A percentile compares a stretch with the other conserved stretches of the same genome.
These are phyloP conservation scores for Penicillium sclerotiorum DNA, from an alignment of 2,329 filamentous ascomycete species.

Conservation along the genomic window DNA sequence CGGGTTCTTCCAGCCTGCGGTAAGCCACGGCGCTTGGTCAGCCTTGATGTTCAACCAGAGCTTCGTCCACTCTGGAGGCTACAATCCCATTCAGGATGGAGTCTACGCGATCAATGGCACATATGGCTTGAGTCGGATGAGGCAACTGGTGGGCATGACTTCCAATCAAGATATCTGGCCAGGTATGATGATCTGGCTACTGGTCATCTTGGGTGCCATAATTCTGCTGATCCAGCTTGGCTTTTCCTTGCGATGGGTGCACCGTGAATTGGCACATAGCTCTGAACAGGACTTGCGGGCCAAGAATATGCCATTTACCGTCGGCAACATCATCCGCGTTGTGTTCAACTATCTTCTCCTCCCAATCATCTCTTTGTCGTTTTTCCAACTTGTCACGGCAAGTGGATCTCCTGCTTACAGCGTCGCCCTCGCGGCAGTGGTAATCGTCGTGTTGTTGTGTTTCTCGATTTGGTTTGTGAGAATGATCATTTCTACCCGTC, in stretches of 20 bases:
- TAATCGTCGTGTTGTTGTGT: slow-evolving; percentile 70
- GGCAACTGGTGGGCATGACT: slow-evolving; percentile 80
- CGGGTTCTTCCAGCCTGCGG: slow-evolving; percentile 88
- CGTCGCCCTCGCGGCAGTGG: slow-evolving; percentile 73
- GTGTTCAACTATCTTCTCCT: slow-evolving; percentile 92
- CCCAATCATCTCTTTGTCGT: slow-evolving; percentile 81
- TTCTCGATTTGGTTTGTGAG: slow-evolving; percentile 79
- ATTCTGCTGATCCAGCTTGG: slow-evolving; percentile 73
- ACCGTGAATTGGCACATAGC: slow-evolving; percentile 69
- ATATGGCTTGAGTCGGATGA: slow-evolving; percentile 77
- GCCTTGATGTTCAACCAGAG: slow-evolving; percentile 90
- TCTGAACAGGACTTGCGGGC: slow-evolving; percentile 83
- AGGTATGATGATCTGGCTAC: slow-evolving; percentile 88
- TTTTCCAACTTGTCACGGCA: slow-evolving; percentile 87
- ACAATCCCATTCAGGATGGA: slow-evolving; percentile 73
- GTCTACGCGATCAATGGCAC: slow-evolving; percentile 79
- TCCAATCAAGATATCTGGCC: slow-evolving; percentile 83
- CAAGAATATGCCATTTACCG: slow-evolving; percentile 87
- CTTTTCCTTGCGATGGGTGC: slow-evolving; percentile 76
- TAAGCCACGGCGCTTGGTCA: slow-evolving; percentile 88
- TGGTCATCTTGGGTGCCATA: slow-evolving; percentile 71
- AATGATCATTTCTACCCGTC: slow-evolving; percentile 77
- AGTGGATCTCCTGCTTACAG: slow-evolving; percentile 67
- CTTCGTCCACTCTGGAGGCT: slow-evolving; percentile 71
- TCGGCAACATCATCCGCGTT: slow-evolving; percentile 78